These are phyloP conservation scores for Penicillium rolfsii DNA, from an alignment of 2,329 filamentous ascomycete species.

Conservation along the genomic window DNA sequence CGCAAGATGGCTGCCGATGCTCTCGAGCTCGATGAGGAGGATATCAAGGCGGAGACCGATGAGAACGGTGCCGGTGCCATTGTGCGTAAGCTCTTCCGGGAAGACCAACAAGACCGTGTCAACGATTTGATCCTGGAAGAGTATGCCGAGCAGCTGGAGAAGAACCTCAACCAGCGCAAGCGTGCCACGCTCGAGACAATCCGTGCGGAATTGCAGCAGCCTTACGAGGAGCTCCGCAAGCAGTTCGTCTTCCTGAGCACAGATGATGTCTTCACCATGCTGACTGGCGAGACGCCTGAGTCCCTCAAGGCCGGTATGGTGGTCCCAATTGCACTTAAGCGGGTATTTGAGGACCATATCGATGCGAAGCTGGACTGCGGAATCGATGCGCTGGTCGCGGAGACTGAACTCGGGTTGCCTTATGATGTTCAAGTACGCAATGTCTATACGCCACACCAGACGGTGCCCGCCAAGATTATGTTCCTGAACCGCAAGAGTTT, in stretches of 20 bases:
- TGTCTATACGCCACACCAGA: slow-evolving; percentile 78
- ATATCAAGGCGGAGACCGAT: slow-evolving; percentile 91
- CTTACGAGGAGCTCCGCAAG: slow-evolving; percentile 90
- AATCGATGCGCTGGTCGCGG: slow-evolving; percentile 84
- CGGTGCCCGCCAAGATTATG: slow-evolving; percentile 82
- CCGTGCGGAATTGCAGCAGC: slow-evolving; percentile 85
- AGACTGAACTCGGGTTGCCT: slow-evolving; percentile 76
- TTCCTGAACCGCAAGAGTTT: slow-evolving; percentile 88
- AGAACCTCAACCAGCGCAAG: slow-evolving; percentile 91
- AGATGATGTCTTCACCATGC: slow-evolving; percentile 91
- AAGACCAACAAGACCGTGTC: slow-evolving; percentile 90
- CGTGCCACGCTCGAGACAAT: slow-evolving; percentile 95
- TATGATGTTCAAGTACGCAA: slow-evolving; percentile 70
- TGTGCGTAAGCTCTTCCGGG: slow-evolving; percentile 90
- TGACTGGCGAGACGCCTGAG: slow-evolving; percentile 88
- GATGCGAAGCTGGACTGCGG: slow-evolving; percentile 94
- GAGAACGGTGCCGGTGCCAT: slow-evolving; percentile 89
- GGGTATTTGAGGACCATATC: slow-evolving; percentile 89
- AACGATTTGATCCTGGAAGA: slow-evolving; percentile 96
- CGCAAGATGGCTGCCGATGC: slow-evolving; percentile 99
- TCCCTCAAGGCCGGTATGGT: slow-evolving; percentile 89
- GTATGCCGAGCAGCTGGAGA: slow-evolving; percentile 93
- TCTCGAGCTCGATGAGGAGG: slow-evolving; percentile 93
- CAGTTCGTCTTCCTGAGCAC: slow-evolving; percentile 71
- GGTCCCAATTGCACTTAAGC: slow-evolving; percentile 81